Percentiles rank a stretch among this genome's conserved stretches.
Evolutionary conservation across 2,329 filamentous ascomycete genomes (phyloP).

Genomic region (Clonostachys chloroleuca): DNA sequence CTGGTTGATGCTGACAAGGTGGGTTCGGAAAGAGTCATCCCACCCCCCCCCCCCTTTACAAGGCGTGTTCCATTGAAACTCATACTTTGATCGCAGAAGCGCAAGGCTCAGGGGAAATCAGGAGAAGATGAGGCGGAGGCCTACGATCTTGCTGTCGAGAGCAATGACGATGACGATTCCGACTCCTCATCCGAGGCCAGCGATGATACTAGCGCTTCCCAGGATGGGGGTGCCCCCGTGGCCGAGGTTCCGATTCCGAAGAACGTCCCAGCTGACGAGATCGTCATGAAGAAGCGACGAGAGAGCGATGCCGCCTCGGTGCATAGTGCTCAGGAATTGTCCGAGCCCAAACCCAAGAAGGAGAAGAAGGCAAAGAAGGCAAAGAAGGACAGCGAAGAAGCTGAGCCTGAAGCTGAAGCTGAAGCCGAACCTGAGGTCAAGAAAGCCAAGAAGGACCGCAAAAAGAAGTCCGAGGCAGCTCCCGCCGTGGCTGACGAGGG

Average conservation of each 20-base stretch:
- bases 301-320: conserved; percentile 19
- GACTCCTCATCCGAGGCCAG: conserved; percentile 1
- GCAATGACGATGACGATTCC: background rate
- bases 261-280: conserved; percentile 17
- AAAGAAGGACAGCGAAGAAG: conserved; percentile 6
- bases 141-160: background rate
- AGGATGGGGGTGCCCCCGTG: conserved; percentile 1
- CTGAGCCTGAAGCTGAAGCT: conserved; percentile 4
- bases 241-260: conserved; percentile 8
- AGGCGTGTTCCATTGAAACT: too few relatives aligned
- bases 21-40: conserved; percentile 1
- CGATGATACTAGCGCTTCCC: conserved; percentile 7
- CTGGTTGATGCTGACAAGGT: conserved; percentile 5
- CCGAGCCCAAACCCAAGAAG: conserved; percentile 6
- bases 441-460: conserved; percentile 6
- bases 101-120: conserved; percentile 8
- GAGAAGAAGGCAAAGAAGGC: conserved; percentile 9
- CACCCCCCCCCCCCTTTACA: too few relatives aligned
- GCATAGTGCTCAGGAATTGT: conserved; percentile 11
- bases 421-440: conserved; percentile 2
- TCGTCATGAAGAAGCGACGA: conserved; percentile 21
- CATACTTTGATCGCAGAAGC: background rate
- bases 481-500: conserved; percentile 6
- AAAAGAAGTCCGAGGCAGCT: background rate
- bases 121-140: conserved; percentile 12